These are phyloP conservation scores for Carnegiea gigantea DNA, from an alignment of 179 eudicot genomes.

Conservation along the genomic window DNA sequence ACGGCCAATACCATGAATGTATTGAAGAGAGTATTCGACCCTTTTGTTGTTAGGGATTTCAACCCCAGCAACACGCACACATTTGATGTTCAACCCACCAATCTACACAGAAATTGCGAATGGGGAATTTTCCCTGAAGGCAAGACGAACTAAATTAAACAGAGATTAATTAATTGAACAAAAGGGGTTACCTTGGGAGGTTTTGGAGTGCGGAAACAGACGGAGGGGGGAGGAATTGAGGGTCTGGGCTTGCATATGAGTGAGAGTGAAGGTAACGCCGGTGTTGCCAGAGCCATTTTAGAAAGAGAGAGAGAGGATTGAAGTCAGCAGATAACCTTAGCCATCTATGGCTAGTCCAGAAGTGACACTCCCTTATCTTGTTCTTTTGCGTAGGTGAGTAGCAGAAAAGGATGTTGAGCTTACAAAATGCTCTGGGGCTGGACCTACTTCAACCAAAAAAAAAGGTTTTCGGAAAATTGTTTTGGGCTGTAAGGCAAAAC, in stretches of 20 bases:
- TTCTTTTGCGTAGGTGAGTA: no score
- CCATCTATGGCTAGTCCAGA: not conserved
- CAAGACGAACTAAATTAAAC: not conserved
- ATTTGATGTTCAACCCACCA: conserved; percentile 58
- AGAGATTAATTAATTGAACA: not conserved
- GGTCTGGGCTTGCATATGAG: conserved; percentile 44
- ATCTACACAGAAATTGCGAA: conserved; percentile 23
- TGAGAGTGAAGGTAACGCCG: conserved; percentile 55
- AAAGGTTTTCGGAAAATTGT: no score
- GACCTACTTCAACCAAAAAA: no score
- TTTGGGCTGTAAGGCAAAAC: no score
- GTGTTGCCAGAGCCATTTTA: conserved; percentile 82
- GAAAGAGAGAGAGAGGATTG: no score
- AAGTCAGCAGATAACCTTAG: not conserved
- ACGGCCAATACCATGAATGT: conserved; percentile 91
- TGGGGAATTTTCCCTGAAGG: not conserved
- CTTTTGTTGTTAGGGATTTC: conserved; percentile 95
- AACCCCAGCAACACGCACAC: conserved; percentile 94
- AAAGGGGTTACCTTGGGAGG: conserved; percentile 45
- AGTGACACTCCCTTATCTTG: no score
- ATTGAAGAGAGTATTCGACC: conserved; percentile 77
- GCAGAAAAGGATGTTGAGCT: no score
- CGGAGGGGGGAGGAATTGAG: conserved; percentile 27
- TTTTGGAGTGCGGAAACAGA: conserved; percentile 34
- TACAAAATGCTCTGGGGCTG: no score